phyloP scores from a whole-genome alignment of 139 green algal genomes.

The Dunaliella primolecta region DNA sequence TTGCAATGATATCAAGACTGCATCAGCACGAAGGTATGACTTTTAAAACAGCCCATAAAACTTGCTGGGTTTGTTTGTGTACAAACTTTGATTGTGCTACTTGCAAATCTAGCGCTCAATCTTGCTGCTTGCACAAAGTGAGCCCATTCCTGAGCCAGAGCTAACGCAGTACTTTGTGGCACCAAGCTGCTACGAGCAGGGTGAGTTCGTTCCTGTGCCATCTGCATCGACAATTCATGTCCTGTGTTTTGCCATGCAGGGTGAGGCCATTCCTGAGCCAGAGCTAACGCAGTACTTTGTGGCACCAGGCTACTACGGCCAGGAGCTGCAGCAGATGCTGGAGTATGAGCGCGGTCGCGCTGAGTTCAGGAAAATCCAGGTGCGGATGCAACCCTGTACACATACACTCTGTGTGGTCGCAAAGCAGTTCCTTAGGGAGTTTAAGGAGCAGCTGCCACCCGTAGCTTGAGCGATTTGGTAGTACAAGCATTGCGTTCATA shows the following conservation, averaged over 20 bases:
- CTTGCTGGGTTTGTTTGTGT: too few relatives aligned
- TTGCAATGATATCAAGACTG: too few relatives aligned
- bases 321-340: slow-evolving; percentile 14
- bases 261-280: slow-evolving; percentile 8
- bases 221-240: too few relatives aligned
- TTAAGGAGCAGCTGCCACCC: not conserved
- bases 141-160: slow-evolving; percentile 15
- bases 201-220: too few relatives aligned
- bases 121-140: slow-evolving; percentile 15
- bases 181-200: slow-evolving; percentile 19
- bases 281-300: slow-evolving; percentile 27
- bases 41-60: too few relatives aligned
- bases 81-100: too few relatives aligned
- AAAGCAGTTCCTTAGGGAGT: not conserved
- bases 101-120: too few relatives aligned
- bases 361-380: slow-evolving; percentile 19
- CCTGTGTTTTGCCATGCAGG: too few relatives aligned
- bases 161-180: slow-evolving; percentile 24
- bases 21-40: too few relatives aligned
- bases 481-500: not conserved
- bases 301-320: slow-evolving; percentile 26
- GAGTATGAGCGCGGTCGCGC: slow-evolving; percentile 21
- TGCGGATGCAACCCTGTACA: too few relatives aligned
- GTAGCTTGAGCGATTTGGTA: not conserved
- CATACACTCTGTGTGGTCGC: too few relatives aligned